Conservation (phyloP, 2,329 filamentous ascomycete genomes). For the Pseudopyricularia javanii region DNA sequence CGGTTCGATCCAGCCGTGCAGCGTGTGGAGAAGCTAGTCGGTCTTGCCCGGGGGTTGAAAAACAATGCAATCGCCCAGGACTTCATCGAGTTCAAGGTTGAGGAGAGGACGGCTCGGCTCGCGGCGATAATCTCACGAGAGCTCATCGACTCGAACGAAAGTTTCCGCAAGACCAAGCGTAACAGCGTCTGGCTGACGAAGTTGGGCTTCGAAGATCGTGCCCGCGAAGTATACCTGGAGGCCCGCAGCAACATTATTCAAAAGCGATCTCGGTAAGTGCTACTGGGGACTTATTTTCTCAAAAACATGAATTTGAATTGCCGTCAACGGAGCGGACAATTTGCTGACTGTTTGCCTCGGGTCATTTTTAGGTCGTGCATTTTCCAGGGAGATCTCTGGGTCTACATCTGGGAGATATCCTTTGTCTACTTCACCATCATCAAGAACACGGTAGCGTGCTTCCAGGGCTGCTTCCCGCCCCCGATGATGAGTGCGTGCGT, state of each 20-base stretch:
- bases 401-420: slow-evolving; percentile 90
- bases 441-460: slow-evolving; percentile 82
- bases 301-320: too few relatives aligned
- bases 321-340: too few relatives aligned
- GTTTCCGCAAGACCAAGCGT: slow-evolving; percentile 63
- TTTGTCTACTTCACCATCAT: slow-evolving; percentile 94
- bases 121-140: slow-evolving; percentile 67
- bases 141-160: slow-evolving; percentile 65
- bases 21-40: slow-evolving; percentile 74
- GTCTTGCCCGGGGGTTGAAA: slow-evolving; percentile 66
- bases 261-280: slow-evolving; percentile 63
- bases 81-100: slow-evolving; percentile 83
- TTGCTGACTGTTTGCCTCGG: not conserved
- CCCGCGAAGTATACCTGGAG: slow-evolving; percentile 74
- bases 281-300: not conserved
- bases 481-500: slow-evolving; percentile 88
- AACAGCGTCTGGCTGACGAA: slow-evolving; percentile 77
- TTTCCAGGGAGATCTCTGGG: slow-evolving; percentile 84
- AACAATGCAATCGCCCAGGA: slow-evolving; percentile 81
- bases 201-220: slow-evolving; percentile 81
- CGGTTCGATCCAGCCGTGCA: slow-evolving; percentile 74
- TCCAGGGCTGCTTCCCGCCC: slow-evolving; percentile 75
- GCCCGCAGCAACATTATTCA: slow-evolving; percentile 68
- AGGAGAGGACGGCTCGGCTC: slow-evolving; percentile 68
- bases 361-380: slow-evolving; percentile 56